Base-by-base conservation (phyloP, 148 eudicot genomes). In the Diospyros kaki region DNA sequence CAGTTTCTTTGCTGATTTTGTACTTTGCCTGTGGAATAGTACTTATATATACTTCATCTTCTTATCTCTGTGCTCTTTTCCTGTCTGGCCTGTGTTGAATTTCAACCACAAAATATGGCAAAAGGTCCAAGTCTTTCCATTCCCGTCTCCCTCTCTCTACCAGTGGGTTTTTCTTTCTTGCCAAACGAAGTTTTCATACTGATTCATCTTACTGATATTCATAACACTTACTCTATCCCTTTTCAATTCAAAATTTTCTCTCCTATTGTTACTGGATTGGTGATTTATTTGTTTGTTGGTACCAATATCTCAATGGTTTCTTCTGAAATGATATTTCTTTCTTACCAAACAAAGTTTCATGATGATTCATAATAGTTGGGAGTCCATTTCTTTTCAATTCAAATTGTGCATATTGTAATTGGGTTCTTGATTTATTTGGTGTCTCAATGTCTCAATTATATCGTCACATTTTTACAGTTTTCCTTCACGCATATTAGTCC, bases 381-480 rank as follows among this genome's bases (percentile, higher is more conserved):
- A 28, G 28, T 28, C 28, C 28, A 28, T 0, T 28, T 28, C 28
- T 28, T 28, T 28, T 28, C 28, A 28, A 28, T 28, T 28, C 28
- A 28, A 28, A 28, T 28, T 28, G 28, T 28, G 28, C 28, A 28
- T 28, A 28, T 28, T 28, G 28, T 28, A 28, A 28, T 28, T 28
- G 28, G 28, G 28, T 28, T 28, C 28, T 28, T 28, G 28, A 28
- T 55, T 10, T 55, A 56, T n/a, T 3, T 69, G 42, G 62, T 66
- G 14, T 61, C 40, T 73, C 58, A 4, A 52, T 41, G 8, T 40
- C 60, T 59, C 40, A 50, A n/a, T 46, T 42, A 60, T n/a, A 55
- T 68, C 61, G 52, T 77, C 64, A 17, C 55, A 52, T 76, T 50
- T 80, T 80, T 60, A 58, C 74, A 81, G 83, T 76, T 72, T 73